Base-by-base conservation (phyloP, 257 asterid genomes). In the Ligustrum vulgare region DNA sequence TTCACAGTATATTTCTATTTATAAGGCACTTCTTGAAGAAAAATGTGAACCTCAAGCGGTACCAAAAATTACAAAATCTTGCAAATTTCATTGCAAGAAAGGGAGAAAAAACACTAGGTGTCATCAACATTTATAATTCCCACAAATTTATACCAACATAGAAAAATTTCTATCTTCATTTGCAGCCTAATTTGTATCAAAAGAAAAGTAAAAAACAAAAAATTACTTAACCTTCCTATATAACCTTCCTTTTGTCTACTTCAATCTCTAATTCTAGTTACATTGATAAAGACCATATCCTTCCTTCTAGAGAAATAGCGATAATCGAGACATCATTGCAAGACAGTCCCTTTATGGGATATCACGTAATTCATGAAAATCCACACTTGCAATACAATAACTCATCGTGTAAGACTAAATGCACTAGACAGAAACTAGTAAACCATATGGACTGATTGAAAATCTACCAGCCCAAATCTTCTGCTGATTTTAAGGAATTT, bases 271-370 rank as follows among this genome's bases (percentile, higher is more conserved):
- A 33, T 12, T 34, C 77, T 69, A 58, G 41, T 77, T 85, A 91
- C 82, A 86, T 88, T 15, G 92, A 90, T 1, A 96, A 94, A 7
- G 90, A 88, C 98, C 98, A 94, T 78, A 94, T 89, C 90, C 90
- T 88, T 80, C 98, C 98, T 82, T 94, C 97, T 74, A 94, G 89
- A 2, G 98, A 94, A 37, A 94, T 90, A 66, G 92, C 88, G 64
- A 94, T 94, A 20, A 91, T 82, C 28, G 99, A 92, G 72, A 91
- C 99, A 76, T 92, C 99, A 16, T 91, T 98, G 13, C 89, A 92
- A 96, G 68, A 16, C 97, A 85, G 49, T 92, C 93, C 9, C 99
- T 85, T 85, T 94, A 98, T 12, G 97, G 97, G 72, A 94, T 87
- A 68, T 89, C 99, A 11, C 91, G 95, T 82, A 93, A 80, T 32